phyloP scores from a whole-genome alignment of 257 asterid genomes.

The Solanum etuberosum region DNA sequence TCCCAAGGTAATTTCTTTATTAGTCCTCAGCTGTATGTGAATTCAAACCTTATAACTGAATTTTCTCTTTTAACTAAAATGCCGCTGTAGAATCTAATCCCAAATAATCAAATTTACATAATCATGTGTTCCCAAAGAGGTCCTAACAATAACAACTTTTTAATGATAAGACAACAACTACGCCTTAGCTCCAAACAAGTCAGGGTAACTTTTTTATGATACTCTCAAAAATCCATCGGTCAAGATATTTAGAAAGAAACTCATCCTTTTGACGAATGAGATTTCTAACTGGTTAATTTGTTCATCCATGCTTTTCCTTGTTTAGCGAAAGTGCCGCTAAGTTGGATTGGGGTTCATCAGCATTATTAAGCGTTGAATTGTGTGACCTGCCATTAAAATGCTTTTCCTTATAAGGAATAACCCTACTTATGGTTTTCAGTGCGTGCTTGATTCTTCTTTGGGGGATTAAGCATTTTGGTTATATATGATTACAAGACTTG shows the following conservation, averaged over 20 bases:
- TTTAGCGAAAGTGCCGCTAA: neutral
- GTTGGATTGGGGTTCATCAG: neutral
- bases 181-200: neutral
- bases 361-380: neutral
- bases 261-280: neutral
- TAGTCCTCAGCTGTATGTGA: neutral
- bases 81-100: neutral
- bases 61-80: neutral
- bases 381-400: neutral
- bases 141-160: neutral
- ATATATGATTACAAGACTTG: neutral
- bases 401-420: neutral
- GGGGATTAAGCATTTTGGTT: neutral
- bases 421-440: neutral
- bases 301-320: neutral
- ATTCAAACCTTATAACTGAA: neutral
- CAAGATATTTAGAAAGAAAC: neutral
- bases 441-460: neutral
- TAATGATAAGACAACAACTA: neutral
- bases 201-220: neutral
- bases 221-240: neutral
- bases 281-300: neutral
- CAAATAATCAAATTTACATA: neutral
- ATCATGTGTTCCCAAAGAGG: neutral
- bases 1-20: slow-evolving; percentile 52